These are phyloP conservation scores for Neofusicoccum sp. DNA, from an alignment of 2,329 filamentous ascomycete species.

Conservation along the genomic window DNA sequence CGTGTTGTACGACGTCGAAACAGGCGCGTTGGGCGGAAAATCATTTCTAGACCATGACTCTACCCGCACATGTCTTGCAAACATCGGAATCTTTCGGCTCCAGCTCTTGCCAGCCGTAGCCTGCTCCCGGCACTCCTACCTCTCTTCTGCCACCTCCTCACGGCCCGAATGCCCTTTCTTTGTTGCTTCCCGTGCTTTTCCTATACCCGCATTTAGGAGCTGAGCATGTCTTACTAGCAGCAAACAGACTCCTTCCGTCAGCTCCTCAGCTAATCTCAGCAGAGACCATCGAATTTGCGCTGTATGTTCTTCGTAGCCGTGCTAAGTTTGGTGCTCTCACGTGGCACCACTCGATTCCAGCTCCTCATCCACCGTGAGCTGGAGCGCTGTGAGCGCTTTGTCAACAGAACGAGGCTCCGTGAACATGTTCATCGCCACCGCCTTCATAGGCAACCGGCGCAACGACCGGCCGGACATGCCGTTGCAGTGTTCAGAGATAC, in stretches of 20 bases:
- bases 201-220: no score
- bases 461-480: conserved; percentile 30
- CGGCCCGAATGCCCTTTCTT: no score
- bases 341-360: not conserved
- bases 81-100: not conserved
- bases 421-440: conserved; percentile 26
- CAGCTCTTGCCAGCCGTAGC: not conserved
- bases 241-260: not conserved
- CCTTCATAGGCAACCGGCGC: conserved; percentile 26
- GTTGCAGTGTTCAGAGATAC: conserved; percentile 34
- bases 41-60: not conserved
- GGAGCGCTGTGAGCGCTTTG: conserved; percentile 25
- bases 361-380: not conserved
- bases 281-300: no score
- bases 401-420: conserved; percentile 25
- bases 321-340: no score
- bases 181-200: no score
- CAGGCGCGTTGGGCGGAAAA: not conserved
- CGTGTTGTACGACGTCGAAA: conserved; percentile 1
- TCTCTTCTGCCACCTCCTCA: no score
- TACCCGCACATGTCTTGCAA: not conserved
- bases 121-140: not conserved
- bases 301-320: no score
- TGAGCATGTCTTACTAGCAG: not conserved
- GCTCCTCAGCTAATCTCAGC: no score